These are phyloP conservation scores for Sisymbrium irio DNA, from an alignment of 345 rosid genomes.

Conservation along the genomic window DNA sequence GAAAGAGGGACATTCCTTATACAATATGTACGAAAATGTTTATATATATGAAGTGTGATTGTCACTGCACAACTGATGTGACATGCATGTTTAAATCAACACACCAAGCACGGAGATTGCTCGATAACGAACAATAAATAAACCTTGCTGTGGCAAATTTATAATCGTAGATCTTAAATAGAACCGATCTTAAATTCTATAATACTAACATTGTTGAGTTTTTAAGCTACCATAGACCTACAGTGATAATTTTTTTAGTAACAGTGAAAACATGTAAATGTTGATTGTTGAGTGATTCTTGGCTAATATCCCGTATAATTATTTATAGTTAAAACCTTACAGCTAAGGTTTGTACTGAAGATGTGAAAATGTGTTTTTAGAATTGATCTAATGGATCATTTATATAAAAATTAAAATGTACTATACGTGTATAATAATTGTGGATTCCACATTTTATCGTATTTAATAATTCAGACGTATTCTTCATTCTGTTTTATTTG, in stretches of 20 bases:
- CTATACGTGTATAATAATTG: too few relatives aligned
- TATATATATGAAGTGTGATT: conserved; percentile 20
- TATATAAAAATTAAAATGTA: too few relatives aligned
- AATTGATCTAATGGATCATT: too few relatives aligned
- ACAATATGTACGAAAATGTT: conserved; percentile 27
- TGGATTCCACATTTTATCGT: too few relatives aligned
- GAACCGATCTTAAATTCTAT: not conserved
- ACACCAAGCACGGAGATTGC: not conserved
- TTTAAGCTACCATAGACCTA: not conserved
- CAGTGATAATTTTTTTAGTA: not conserved
- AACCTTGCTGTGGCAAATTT: not conserved
- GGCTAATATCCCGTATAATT: not conserved
- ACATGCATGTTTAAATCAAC: too few relatives aligned
- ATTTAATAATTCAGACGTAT: too few relatives aligned
- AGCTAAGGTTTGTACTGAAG: too few relatives aligned
- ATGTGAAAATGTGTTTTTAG: too few relatives aligned
- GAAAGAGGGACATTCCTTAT: conserved; percentile 28
- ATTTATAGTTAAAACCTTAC: not conserved
- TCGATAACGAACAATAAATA: not conserved
- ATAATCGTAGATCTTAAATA: not conserved
- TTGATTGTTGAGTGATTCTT: not conserved
- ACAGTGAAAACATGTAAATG: not conserved
- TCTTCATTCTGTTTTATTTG: too few relatives aligned
- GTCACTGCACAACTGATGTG: conserved; percentile 14
- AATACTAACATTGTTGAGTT: not conserved